Conservation (phyloP, 1,139 yeast genomes). For the Diutina siamensis region DNA sequence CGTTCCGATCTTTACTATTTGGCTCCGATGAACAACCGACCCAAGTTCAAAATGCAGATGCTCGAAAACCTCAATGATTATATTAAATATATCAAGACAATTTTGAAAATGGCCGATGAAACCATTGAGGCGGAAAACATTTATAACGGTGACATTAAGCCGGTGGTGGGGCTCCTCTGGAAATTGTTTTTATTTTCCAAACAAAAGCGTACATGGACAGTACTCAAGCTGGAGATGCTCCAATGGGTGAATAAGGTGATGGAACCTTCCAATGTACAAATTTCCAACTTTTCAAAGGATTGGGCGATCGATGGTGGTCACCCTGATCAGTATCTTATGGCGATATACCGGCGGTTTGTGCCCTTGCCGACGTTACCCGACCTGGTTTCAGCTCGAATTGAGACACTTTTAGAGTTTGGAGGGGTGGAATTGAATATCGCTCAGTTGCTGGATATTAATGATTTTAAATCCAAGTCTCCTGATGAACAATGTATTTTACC, state of each 20-base stretch:
- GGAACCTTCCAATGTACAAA: background rate
- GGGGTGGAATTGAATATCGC: background rate
- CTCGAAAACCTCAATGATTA: background rate
- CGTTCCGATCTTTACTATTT: background rate
- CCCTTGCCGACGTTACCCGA: background rate
- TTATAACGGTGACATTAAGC: background rate
- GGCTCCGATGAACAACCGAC: constrained; percentile 4
- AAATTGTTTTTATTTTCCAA: background rate
- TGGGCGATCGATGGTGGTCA: background rate
- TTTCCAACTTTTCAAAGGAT: background rate
- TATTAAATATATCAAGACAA: background rate
- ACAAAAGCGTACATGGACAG: background rate
- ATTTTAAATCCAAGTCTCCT: background rate
- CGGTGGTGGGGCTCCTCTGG: constrained; percentile 1
- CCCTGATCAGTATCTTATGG: background rate
- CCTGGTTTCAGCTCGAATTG: background rate
- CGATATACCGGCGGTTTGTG: background rate
- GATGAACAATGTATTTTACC: constrained; percentile 2
- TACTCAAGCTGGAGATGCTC: background rate
- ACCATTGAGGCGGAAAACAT: constrained; percentile 3
- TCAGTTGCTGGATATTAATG: background rate
- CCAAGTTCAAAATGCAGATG: background rate
- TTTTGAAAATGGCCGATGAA: background rate
- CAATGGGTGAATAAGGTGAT: background rate
- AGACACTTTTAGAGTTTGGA: background rate